Evolutionary conservation across 164 flowering plant species (phyloP).

Genomic region (Dillenia suffruticosa): DNA sequence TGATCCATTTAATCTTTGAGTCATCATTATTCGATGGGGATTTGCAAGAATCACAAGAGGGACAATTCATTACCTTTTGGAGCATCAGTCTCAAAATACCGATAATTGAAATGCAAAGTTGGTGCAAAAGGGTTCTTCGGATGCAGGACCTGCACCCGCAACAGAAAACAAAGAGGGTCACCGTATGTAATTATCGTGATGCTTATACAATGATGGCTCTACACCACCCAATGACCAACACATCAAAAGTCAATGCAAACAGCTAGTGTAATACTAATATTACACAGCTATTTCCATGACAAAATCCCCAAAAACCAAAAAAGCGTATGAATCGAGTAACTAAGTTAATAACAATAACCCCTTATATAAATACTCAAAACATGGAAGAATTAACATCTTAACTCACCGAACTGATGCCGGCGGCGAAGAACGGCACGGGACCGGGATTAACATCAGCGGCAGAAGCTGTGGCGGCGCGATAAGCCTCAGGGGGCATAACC

Average conservation of each 20-base stretch:
- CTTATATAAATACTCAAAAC: background rate
- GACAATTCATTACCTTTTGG: constrained; percentile 55
- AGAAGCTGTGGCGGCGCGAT: constrained; percentile 77
- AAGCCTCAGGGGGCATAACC: constrained; percentile 97
- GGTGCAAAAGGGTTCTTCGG: constrained; percentile 98
- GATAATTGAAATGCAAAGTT: constrained; percentile 91
- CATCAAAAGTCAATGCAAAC: background rate
- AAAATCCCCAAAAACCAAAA: no score
- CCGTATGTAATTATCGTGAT: no score
- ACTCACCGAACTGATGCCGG: constrained; percentile 90
- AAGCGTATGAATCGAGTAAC: no score
- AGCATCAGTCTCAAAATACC: constrained; percentile 97
- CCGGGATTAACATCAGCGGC: constrained; percentile 51
- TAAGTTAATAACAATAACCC: no score
- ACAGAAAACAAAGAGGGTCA: background rate
- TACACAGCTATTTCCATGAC: no score
- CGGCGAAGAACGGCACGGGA: constrained; percentile 88
- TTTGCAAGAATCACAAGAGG: no score
- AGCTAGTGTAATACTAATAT: no score
- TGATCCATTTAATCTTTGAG: no score
- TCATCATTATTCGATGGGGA: no score
- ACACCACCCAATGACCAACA: background rate
- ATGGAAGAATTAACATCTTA: background rate
- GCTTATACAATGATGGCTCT: no score
- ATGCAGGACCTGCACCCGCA: constrained; percentile 72